A percentile compares a stretch with the other conserved stretches of the same genome.
phyloP scores from a whole-genome alignment of 2,329 filamentous ascomycete genomes.

The Fusarium foetens region DNA sequence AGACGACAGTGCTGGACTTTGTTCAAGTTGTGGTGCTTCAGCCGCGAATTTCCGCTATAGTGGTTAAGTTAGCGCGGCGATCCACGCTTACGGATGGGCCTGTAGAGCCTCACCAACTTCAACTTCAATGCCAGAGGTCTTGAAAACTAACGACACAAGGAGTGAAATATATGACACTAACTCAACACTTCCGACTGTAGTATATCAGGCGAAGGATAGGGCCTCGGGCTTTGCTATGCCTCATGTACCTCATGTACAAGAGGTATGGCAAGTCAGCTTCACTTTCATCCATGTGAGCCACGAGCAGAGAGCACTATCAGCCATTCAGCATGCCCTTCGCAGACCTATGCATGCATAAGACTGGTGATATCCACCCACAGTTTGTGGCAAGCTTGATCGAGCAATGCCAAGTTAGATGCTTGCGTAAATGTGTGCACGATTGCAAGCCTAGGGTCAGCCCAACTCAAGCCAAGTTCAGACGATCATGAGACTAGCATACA shows the following conservation, averaged over 20 bases:
- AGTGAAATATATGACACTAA: neutral
- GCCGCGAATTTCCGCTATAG: constrained; percentile 14
- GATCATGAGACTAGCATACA: neutral
- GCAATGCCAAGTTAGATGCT: neutral
- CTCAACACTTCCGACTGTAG: neutral
- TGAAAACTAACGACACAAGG: neutral
- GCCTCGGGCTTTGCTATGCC: neutral
- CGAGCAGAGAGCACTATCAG: neutral
- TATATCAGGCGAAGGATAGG: neutral
- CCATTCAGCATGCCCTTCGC: neutral
- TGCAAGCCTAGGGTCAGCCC: neutral
- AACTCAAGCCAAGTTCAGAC: neutral
- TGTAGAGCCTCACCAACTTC: constrained; percentile 10
- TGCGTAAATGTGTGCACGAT: neutral
- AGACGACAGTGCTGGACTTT: neutral
- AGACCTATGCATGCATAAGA: neutral
- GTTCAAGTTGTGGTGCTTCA: neutral
- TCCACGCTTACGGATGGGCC: constrained; percentile 9
- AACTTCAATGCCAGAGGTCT: neutral
- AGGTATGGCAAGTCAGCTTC: neutral
- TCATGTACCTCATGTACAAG: neutral
- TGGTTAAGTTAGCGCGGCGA: constrained; percentile 3
- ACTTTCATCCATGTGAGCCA: neutral
- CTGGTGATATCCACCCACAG: neutral
- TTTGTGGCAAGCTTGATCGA: neutral